Conservation (phyloP, 2,329 filamentous ascomycete genomes). For the Cercospora berteroae region DNA sequence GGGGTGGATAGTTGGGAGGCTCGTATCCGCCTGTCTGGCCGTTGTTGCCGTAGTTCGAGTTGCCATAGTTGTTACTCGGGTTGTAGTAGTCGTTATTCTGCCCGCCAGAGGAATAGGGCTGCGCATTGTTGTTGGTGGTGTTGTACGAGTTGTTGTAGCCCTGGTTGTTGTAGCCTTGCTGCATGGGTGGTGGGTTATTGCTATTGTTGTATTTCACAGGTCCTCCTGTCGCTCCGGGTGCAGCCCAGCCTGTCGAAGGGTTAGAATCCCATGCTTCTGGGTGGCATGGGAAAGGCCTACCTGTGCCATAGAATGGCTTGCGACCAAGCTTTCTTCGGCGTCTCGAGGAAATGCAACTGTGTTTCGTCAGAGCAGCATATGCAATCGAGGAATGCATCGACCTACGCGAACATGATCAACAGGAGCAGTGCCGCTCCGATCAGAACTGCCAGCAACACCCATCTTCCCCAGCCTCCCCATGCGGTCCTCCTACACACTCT, state of each 20-base stretch:
- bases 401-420: constrained; percentile 22
- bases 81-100: constrained; percentile 13
- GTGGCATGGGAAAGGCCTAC: not conserved
- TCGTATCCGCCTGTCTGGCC: constrained; percentile 16
- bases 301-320: constrained; percentile 21
- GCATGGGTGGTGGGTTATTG: constrained; percentile 11
- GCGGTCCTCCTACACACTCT: not conserved
- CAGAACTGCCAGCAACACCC: constrained; percentile 21
- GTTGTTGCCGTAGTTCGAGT: not conserved
- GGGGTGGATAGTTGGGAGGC: constrained; percentile 18
- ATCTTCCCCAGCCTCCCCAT: constrained; percentile 22
- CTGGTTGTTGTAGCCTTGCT: constrained; percentile 15
- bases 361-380: constrained; percentile 2
- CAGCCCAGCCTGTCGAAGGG: constrained; percentile 16
- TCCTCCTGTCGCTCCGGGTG: not conserved
- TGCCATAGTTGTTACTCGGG: not conserved
- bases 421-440: constrained; percentile 15
- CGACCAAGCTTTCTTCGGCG: constrained; percentile 17
- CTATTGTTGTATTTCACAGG: constrained; percentile 14
- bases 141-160: not conserved
- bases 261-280: not conserved
- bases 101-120: constrained; percentile 7
- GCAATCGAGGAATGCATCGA: not conserved
- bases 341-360: constrained; percentile 19
- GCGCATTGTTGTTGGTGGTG: not conserved